phyloP scores from a whole-genome alignment of 768 basidiomycete species.

The Naganishia vaughanmartiniae region DNA sequence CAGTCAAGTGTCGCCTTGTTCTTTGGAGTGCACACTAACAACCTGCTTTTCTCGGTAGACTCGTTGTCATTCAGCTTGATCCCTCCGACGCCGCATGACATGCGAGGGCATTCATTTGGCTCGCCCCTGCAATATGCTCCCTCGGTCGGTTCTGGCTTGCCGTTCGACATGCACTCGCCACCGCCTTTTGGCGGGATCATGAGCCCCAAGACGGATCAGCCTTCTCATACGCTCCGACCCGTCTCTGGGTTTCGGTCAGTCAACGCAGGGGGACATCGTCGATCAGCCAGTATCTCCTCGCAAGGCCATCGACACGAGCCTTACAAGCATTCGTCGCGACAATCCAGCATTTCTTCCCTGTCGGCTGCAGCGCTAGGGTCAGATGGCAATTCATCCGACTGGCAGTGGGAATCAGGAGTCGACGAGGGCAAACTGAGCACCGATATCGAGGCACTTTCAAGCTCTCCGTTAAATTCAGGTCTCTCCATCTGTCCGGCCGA shows the following conservation, averaged over 20 bases:
- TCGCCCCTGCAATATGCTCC: conserved; percentile 6
- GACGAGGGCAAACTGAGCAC: not conserved
- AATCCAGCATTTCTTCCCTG: conserved; percentile 24
- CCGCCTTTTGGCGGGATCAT: conserved; percentile 18
- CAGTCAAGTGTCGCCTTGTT: not conserved
- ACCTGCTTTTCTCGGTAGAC: not conserved
- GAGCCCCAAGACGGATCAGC: conserved; percentile 12
- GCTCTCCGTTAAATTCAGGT: conserved; percentile 10
- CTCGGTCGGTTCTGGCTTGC: conserved; percentile 9
- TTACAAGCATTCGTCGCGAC: conserved; percentile 25
- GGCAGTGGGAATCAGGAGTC: conserved; percentile 22
- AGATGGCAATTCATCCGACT: conserved; percentile 15
- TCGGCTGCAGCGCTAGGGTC: conserved; percentile 6
- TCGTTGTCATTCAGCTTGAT: conserved; percentile 30
- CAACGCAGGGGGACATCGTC: not conserved
- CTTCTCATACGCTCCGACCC: not conserved
- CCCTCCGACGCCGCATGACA: conserved; percentile 31
- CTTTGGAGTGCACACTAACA: not conserved
- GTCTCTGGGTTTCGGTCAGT: conserved; percentile 7
- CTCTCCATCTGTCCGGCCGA: conserved; percentile 23
- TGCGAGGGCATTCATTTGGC: not conserved
- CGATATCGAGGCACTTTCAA: conserved; percentile 3
- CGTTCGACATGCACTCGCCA: not conserved
- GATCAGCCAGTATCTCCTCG: not conserved
- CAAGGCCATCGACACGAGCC: conserved; percentile 20